Percentiles rank a stretch among this genome's conserved stretches.
Evolutionary conservation across 306 rosid species (phyloP).

Genomic region (Arachis hypogaea): DNA sequence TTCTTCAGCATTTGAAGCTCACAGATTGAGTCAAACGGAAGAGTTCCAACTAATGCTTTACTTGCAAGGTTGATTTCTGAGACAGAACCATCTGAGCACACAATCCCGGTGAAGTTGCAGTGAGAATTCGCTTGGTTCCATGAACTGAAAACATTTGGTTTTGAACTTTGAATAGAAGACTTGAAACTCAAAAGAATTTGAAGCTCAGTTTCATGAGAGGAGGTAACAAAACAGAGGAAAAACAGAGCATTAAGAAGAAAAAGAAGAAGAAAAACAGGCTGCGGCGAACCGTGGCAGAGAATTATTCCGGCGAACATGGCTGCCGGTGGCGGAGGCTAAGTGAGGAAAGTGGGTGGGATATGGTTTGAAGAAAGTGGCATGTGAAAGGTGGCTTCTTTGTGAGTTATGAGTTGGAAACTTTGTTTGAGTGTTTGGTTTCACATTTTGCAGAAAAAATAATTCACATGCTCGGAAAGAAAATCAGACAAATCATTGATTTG

Average conservation of each 20-base stretch:
- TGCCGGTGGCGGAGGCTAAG: conserved; percentile 36
- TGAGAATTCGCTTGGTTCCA: conserved; percentile 49
- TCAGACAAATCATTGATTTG: conserved; percentile 23
- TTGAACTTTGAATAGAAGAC: conserved; percentile 50
- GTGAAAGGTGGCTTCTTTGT: conserved; percentile 21
- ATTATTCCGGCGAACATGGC: conserved; percentile 46
- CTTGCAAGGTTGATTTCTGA: conserved; percentile 61
- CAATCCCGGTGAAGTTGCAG: conserved; percentile 64
- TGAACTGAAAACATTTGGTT: conserved; percentile 48
- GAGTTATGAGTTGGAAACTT: conserved; percentile 23
- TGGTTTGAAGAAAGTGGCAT: background rate
- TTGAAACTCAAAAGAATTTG: conserved; percentile 54
- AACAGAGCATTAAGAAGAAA: conserved; percentile 37
- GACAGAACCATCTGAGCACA: conserved; percentile 61
- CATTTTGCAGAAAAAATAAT: conserved; percentile 14
- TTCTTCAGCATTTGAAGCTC: conserved; percentile 55
- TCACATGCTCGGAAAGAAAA: conserved; percentile 40
- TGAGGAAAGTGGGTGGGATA: conserved; percentile 30
- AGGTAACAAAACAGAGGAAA: conserved; percentile 41
- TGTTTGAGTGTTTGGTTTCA: conserved; percentile 37
- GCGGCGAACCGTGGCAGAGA: conserved; percentile 36
- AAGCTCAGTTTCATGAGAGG: conserved; percentile 51
- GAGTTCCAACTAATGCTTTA: conserved; percentile 52
- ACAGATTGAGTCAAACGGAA: conserved; percentile 71
- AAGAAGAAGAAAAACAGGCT: background rate